Percentiles rank a stretch among this genome's conserved stretches.
phyloP scores from a whole-genome alignment of 306 rosid genomes.

The Casuarina cunninghamiana region DNA sequence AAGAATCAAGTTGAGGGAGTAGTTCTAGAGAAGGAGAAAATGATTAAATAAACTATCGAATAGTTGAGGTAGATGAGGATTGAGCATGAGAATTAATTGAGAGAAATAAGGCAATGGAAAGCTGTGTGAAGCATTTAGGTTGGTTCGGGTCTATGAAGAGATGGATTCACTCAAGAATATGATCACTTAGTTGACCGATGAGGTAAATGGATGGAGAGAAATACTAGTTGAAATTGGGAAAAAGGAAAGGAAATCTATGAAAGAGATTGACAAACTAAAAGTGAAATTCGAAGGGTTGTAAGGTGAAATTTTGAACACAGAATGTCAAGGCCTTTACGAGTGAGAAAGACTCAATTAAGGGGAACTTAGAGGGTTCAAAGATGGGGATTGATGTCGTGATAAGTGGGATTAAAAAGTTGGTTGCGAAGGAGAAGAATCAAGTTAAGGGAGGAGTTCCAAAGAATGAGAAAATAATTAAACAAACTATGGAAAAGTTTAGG shows the following conservation, averaged over 20 bases:
- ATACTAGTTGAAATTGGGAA: slow-evolving; percentile 35
- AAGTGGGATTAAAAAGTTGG: slow-evolving; percentile 29
- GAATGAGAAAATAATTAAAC: slow-evolving; percentile 38
- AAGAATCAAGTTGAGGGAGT: slow-evolving; percentile 36
- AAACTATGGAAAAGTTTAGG: slow-evolving; percentile 32
- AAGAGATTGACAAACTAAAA: slow-evolving; percentile 33
- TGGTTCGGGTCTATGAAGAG: slow-evolving; percentile 37
- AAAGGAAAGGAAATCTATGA: slow-evolving; percentile 24
- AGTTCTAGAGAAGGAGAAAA: slow-evolving; percentile 38
- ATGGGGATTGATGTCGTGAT: slow-evolving; percentile 13
- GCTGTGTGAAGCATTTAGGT: slow-evolving; percentile 11
- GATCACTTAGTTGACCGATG: slow-evolving; percentile 16
- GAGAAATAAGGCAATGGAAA: slow-evolving; percentile 36
- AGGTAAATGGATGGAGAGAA: slow-evolving; percentile 35
- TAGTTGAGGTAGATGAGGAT: slow-evolving; percentile 36
- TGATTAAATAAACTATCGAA: slow-evolving; percentile 27
- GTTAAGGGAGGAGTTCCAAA: slow-evolving; percentile 28
- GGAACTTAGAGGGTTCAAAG: slow-evolving; percentile 24
- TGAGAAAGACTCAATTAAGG: slow-evolving; percentile 44
- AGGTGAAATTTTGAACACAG: slow-evolving; percentile 35
- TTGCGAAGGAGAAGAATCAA: slow-evolving; percentile 43
- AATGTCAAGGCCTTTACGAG: slow-evolving; percentile 29
- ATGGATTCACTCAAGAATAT: slow-evolving; percentile 41
- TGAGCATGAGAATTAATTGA: slow-evolving; percentile 31
- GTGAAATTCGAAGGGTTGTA: slow-evolving; percentile 23